Base-by-base conservation (phyloP, 495 filamentous ascomycete genomes). In the Lichina pygmaea region DNA sequence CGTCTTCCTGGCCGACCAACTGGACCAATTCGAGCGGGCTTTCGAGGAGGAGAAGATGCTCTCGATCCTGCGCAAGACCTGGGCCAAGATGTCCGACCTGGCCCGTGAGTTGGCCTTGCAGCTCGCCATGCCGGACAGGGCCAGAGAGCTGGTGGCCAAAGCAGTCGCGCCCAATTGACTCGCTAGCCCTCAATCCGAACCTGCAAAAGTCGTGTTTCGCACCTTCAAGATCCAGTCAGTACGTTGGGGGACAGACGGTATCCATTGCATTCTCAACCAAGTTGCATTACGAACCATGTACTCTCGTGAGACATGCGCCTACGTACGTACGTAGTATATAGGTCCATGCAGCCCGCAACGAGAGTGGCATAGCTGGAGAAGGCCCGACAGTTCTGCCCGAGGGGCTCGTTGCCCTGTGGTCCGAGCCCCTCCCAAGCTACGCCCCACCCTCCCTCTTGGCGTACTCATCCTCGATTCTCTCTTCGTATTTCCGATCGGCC, bases 1-100 rank as follows among this genome's bases (percentile, higher is more conserved):
- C 41, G 81, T 89, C 34, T 89, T 89, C 57, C 55, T 89, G 52
- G 81, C 85, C 56, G 81, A 82, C 54, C 79, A 85, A 60, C 74
- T 86, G 49, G 81, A 80, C 53, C 66, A 65, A 42, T 89, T 84
- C 58, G 75, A 78, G 63, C 64, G 62, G 46, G 64, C 62, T 47
- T 65, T 68, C 55, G 73, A 67, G 52, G 80, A 85, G 59, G 77
- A 72, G 44, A 86, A 85, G 65, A 69, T 81, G 41, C 49, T 86
- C 10, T 62, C 54, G 10, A 84, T 89, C 48, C 55, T 89, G 59
- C 57, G 62, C 52, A 85, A 86, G 75, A 84, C 79, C 36, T 89
- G 81, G 81, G 75, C 50, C 42, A 89, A 89, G 68, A 86, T 89
- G 79, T 70, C 63, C 38, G 63, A 65, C 47, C 51, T 53, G 45